Evolutionary conservation across 352 stramenopile species (phyloP).

Genomic region (Phytophthora boehmeriae): DNA sequence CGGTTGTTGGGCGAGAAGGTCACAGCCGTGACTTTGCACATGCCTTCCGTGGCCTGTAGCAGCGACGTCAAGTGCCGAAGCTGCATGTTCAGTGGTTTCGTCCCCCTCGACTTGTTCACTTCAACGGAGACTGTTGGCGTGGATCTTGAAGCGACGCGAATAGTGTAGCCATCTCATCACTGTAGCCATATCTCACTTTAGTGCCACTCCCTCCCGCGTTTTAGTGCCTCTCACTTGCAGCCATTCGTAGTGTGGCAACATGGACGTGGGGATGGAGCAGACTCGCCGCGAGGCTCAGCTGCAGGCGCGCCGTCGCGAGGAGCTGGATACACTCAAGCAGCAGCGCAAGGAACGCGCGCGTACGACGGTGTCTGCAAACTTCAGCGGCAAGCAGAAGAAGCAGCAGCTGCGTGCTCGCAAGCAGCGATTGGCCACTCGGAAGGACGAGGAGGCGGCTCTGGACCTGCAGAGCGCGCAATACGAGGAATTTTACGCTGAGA

Average conservation of each 20-base stretch:
- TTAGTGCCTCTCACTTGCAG: constrained; percentile 11
- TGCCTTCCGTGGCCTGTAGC: constrained; percentile 87
- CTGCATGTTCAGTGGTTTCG: constrained; percentile 72
- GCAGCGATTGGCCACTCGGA: constrained; percentile 71
- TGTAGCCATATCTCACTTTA: constrained; percentile 27
- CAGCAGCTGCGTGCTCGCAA: constrained; percentile 83
- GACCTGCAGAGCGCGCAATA: constrained; percentile 71
- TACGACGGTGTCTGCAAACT: constrained; percentile 56
- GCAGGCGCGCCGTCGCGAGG: constrained; percentile 68
- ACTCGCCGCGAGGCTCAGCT: constrained; percentile 70
- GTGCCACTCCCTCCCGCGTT: constrained; percentile 1
- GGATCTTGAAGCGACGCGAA: constrained; percentile 51
- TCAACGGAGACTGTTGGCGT: constrained; percentile 6
- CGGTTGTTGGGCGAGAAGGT: constrained; percentile 94
- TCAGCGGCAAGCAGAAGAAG: constrained; percentile 90
- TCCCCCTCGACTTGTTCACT: constrained; percentile 3
- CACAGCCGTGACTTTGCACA: constrained; percentile 93
- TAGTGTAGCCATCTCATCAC: not conserved
- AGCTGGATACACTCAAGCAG: constrained; percentile 81
- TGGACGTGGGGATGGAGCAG: constrained; percentile 47
- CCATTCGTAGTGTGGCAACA: constrained; percentile 5
- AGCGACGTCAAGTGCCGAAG: constrained; percentile 92
- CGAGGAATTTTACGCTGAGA: constrained; percentile 46
- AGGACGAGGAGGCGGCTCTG: constrained; percentile 56
- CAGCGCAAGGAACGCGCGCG: constrained; percentile 80